These are phyloP conservation scores for Wickerhamomyces bisporus DNA, from an alignment of 805 yeast species.

Conservation along the genomic window DNA sequence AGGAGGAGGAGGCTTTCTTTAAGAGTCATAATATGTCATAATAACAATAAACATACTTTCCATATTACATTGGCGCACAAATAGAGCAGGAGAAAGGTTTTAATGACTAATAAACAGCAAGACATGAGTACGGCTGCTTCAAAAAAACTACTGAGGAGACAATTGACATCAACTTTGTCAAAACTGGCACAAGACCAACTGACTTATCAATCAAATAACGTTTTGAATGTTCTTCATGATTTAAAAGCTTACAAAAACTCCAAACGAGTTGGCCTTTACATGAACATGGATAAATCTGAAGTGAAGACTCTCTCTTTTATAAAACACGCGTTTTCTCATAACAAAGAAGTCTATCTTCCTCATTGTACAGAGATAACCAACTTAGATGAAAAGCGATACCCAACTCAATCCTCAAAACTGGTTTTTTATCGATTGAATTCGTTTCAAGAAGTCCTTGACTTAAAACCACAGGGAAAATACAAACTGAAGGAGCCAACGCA, in stretches of 20 bases:
- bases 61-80: too few species aligned
- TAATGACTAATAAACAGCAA: too few species aligned
- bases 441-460: conserved; percentile 34
- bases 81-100: neutral
- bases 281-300: conserved; percentile 75
- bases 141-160: conserved; percentile 21
- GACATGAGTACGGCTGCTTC: conserved; percentile 1
- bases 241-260: conserved; percentile 38
- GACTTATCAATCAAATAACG: conserved; percentile 21
- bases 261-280: conserved; percentile 54
- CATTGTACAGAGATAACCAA: conserved; percentile 30
- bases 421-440: conserved; percentile 49
- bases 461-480: conserved; percentile 67
- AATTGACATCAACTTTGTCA: conserved; percentile 13
- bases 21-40: too few species aligned
- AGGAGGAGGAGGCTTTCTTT: too few species aligned
- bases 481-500: conserved; percentile 61
- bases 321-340: conserved; percentile 40
- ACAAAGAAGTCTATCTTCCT: conserved; percentile 56
- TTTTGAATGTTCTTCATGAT: conserved; percentile 13
- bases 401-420: conserved; percentile 36
- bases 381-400: conserved; percentile 24
- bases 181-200: conserved; percentile 17
- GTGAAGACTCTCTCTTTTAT: conserved; percentile 56
- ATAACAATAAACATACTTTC: too few species aligned